Evolutionary conservation across 2,329 filamentous ascomycete genomes (phyloP).

Genomic region (Ophiostoma angusticollis): DNA sequence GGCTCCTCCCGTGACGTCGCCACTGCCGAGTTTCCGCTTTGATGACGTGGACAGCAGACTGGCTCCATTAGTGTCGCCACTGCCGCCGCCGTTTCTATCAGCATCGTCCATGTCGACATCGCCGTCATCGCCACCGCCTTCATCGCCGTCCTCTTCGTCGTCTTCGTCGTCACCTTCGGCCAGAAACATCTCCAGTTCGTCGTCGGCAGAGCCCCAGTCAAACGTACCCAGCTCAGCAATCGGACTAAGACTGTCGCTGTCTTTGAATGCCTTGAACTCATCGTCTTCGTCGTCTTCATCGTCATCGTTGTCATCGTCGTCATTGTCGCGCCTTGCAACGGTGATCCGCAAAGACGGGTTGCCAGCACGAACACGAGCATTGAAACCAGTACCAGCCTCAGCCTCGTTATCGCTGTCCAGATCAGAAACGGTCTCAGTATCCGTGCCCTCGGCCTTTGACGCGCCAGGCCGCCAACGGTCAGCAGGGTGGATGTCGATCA

Average conservation of each 20-base stretch:
- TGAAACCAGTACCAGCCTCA: conserved; percentile 13
- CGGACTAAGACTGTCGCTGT: conserved; percentile 34
- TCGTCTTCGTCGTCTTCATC: conserved; percentile 23
- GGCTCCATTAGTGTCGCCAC: conserved; percentile 18
- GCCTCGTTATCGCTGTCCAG: conserved; percentile 18
- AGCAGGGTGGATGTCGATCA: conserved; percentile 61
- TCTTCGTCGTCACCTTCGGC: conserved; percentile 40
- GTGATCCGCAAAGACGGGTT: conserved; percentile 16
- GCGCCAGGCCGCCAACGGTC: conserved; percentile 33
- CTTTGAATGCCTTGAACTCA: conserved; percentile 33
- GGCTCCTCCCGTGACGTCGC: conserved; percentile 17
- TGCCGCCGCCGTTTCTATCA: conserved; percentile 21
- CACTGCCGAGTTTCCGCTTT: conserved; percentile 15
- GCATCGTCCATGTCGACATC: conserved; percentile 16
- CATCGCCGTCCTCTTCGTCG: conserved; percentile 24
- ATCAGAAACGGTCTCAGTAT: conserved; percentile 18
- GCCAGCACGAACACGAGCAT: conserved; percentile 20
- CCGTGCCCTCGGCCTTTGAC: conserved; percentile 20
- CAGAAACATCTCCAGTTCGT: conserved; percentile 66
- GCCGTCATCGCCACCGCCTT: conserved; percentile 26
- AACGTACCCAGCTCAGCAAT: conserved; percentile 45
- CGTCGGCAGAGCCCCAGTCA: conserved; percentile 51
- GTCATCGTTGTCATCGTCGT: conserved; percentile 22
- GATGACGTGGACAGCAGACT: not conserved
- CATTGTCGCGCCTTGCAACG: conserved; percentile 26